Evolutionary conservation across 495 filamentous ascomycete genomes (phyloP).

Genomic region (Penicillium longicatenatum): DNA sequence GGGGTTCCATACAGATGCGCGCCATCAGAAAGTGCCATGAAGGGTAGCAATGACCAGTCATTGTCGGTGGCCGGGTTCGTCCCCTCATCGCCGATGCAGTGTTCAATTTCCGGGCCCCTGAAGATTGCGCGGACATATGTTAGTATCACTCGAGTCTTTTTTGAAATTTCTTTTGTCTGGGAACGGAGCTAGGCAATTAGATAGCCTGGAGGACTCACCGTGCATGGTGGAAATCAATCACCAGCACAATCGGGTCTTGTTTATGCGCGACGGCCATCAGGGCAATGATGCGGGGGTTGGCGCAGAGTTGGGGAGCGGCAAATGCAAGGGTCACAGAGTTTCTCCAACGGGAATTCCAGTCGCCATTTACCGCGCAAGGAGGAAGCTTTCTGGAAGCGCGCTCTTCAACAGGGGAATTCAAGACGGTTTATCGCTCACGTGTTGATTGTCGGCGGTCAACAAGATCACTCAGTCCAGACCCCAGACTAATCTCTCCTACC

Average conservation of each 20-base stretch:
- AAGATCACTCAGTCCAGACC: too few species aligned
- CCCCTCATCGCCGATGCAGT: constrained; percentile 83
- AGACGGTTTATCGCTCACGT: constrained; percentile 31
- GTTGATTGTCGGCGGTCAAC: constrained; percentile 28
- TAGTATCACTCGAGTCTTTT: background rate
- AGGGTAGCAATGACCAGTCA: constrained; percentile 91
- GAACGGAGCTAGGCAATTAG: background rate
- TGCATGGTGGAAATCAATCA: constrained; percentile 97
- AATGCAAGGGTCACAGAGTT: constrained; percentile 13
- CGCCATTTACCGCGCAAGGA: constrained; percentile 12
- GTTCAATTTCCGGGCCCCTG: constrained; percentile 92
- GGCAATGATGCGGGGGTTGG: constrained; percentile 20
- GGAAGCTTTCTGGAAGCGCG: constrained; percentile 2
- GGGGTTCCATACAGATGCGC: constrained; percentile 75
- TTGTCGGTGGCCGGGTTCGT: constrained; percentile 79
- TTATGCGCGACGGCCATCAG: constrained; percentile 37
- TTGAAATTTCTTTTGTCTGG: background rate
- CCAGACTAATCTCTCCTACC: too few species aligned
- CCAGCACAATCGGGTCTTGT: constrained; percentile 68
- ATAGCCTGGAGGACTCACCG: constrained; percentile 48
- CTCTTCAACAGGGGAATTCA: constrained; percentile 22
- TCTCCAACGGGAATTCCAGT: constrained; percentile 17
- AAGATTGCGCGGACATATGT: constrained; percentile 3
- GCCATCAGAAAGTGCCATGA: constrained; percentile 97
- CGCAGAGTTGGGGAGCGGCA: background rate